phyloP scores from a whole-genome alignment of 768 basidiomycete genomes.

The Leucocoprinus sp. region DNA sequence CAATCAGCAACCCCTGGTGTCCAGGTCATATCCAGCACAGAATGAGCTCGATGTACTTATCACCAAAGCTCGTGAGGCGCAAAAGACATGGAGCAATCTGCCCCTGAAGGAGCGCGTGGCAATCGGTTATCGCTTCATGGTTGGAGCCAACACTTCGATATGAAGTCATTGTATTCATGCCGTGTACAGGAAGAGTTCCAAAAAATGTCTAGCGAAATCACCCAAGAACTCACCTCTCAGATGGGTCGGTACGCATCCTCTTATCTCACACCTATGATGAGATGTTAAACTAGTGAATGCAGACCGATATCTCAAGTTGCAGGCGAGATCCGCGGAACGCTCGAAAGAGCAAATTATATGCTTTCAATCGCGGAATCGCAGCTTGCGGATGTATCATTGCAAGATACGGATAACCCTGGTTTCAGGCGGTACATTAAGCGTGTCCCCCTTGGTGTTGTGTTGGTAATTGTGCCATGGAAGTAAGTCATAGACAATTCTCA shows the following conservation, averaged over 20 bases:
- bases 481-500: conserved; percentile 27
- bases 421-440: conserved; percentile 81
- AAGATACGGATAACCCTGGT: conserved; percentile 74
- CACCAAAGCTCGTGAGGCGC: conserved; percentile 49
- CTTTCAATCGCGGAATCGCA: conserved; percentile 70
- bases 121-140: conserved; percentile 47
- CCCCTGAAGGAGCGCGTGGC: conserved; percentile 63
- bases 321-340: conserved; percentile 74
- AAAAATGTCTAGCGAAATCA: conserved; percentile 48
- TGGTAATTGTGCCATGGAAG: conserved; percentile 93
- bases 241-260: conserved; percentile 74
- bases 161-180: not conserved
- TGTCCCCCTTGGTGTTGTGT: conserved; percentile 77
- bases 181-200: conserved; percentile 39
- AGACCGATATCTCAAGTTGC: conserved; percentile 75
- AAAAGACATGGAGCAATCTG: conserved; percentile 68
- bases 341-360: conserved; percentile 81
- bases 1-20: conserved; percentile 61
- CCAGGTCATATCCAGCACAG: conserved; percentile 54
- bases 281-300: not conserved
- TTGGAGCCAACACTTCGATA: conserved; percentile 2
- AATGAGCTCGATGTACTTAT: conserved; percentile 57
- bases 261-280: not conserved
- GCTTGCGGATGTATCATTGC: conserved; percentile 67
- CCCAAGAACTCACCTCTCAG: conserved; percentile 72